Conservation (phyloP, 805 yeast species). For the Citeromyces matritensis region DNA sequence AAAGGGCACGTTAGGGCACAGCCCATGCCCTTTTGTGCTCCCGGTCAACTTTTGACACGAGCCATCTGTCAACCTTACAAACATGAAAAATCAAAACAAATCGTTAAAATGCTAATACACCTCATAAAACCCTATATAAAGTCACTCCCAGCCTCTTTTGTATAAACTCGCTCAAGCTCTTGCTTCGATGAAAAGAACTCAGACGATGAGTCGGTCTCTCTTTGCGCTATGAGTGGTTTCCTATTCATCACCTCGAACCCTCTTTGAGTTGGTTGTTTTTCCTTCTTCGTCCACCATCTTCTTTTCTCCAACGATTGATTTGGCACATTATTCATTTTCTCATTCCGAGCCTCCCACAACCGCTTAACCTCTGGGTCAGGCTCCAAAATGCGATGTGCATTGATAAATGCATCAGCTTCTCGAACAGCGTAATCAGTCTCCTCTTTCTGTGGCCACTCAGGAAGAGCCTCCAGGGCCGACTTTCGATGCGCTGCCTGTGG, state of each 20-base stretch:
- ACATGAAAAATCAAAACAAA: no score
- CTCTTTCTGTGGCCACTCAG: constrained; percentile 3
- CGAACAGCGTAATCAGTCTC: constrained; percentile 36
- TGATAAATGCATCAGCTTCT: constrained; percentile 41
- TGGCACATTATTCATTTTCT: constrained; percentile 8
- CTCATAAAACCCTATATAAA: no score
- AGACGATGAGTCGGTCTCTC: not conserved
- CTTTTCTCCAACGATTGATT: not conserved
- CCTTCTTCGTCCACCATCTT: not conserved
- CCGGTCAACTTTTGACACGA: no score
- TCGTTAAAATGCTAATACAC: no score
- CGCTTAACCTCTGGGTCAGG: constrained; percentile 37
- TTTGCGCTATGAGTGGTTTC: not conserved
- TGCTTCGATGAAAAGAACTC: not conserved
- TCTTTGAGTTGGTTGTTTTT: not conserved
- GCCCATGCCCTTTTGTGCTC: no score
- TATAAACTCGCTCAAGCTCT: no score
- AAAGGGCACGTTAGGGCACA: no score
- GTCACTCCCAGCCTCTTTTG: no score
- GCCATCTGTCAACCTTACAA: no score
- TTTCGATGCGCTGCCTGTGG: no score
- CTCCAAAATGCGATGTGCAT: constrained; percentile 19
- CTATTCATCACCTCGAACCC: not conserved
- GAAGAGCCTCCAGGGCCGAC: constrained; percentile 8
- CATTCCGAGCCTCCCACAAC: constrained; percentile 34